These are phyloP conservation scores for Teunomyces barrocoloradensis DNA, from an alignment of 805 yeast species.

Conservation along the genomic window DNA sequence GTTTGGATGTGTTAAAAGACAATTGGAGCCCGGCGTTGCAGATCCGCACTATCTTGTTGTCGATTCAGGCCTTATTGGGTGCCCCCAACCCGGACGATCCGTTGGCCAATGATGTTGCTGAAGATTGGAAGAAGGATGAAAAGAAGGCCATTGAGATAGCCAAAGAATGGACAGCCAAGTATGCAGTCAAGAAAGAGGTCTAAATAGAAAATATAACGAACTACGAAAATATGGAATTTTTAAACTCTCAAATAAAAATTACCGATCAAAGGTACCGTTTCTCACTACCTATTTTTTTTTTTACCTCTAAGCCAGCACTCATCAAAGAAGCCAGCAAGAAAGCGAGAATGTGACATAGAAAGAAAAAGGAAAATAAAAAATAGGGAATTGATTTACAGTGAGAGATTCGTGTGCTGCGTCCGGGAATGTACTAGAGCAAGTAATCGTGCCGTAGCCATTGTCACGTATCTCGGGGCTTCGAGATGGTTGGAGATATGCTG, in stretches of 20 bases:
- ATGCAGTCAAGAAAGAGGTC: constrained; percentile 36
- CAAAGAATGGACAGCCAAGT: constrained; percentile 65
- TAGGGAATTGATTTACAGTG: background rate
- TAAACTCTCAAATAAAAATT: background rate
- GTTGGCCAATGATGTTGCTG: constrained; percentile 95
- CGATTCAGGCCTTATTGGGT: constrained; percentile 90
- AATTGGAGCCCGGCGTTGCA: constrained; percentile 99
- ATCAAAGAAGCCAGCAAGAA: background rate
- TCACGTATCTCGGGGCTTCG: too few relatives aligned
- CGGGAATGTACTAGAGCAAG: too few relatives aligned
- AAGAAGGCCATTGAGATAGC: constrained; percentile 79
- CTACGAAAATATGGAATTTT: background rate
- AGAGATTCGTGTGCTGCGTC: too few relatives aligned
- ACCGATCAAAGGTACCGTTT: too few relatives aligned
- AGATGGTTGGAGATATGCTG: too few relatives aligned
- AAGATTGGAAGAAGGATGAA: constrained; percentile 90
- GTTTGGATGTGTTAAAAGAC: constrained; percentile 89
- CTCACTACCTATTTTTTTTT: background rate
- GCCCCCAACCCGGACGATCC: constrained; percentile 99
- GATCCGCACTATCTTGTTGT: constrained; percentile 84
- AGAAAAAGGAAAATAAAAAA: background rate
- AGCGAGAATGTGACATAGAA: background rate
- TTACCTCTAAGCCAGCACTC: background rate
- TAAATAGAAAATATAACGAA: background rate
- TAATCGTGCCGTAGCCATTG: too few relatives aligned